Base-by-base conservation (phyloP, 257 asterid genomes). In the Nicotiana paniculata region DNA sequence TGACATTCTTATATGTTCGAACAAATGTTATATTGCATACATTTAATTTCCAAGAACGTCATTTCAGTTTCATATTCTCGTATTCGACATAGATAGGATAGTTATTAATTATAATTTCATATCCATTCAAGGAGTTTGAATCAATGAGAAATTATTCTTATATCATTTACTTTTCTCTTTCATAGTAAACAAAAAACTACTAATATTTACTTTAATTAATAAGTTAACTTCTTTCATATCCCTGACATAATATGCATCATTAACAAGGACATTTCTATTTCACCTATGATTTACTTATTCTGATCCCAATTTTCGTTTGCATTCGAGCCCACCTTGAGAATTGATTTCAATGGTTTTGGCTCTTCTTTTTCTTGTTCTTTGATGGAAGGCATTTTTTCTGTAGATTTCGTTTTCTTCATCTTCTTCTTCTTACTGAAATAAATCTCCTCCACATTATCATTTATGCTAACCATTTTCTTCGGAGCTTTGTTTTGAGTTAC, bases 381-480 rank as follows among this genome's bases (percentile, higher is more conserved):
- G 8, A 30, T 54, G 48, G 77, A 66, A 65, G 74, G 21, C 46
- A 65, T 37, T 55, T 74, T 61, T 39, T 65, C 81, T 24, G 16
- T 65, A 18, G 81, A 79, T 32, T 51, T 78, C 74, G 13, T 76
- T 26, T 75, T 77, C 8, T 64, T 58, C 26, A 51, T 83, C 21
- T 43, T n/a, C 46, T 83, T 54, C 61, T 83, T 43, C 61, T 32
- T 81, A 26, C 2, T 43, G 9, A 82, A 66, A 69, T 48, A 12
- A 74, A 86, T 81, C 61, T 86, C 85, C 79, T 83, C 89, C 55
- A 77, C 79, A 33, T 77, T 65, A 21, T 84, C 84, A 72, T 84
- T 78, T 77, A 78, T 84, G 64, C 87, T 86, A 55, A 86, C 89
- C 89, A 79, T 83, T 81, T 86, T 83, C 85, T 84, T 83, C 0